phyloP scores from a whole-genome alignment of 768 basidiomycete genomes.

The Tricholoma bakamatsutake region DNA sequence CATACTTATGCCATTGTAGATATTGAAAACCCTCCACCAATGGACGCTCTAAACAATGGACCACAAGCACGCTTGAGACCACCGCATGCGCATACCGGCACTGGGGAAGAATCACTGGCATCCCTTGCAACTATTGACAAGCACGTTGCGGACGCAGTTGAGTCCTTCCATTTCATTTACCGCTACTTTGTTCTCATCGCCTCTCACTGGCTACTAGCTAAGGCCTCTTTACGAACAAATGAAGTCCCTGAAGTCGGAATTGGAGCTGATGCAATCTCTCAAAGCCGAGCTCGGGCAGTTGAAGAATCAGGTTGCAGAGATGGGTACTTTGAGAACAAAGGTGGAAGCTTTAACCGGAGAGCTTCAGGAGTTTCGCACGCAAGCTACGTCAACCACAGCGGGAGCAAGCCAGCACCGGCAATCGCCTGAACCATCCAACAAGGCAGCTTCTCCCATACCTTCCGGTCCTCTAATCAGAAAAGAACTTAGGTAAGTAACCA shows the following conservation, averaged over 20 bases:
- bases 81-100: not conserved
- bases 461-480: not conserved
- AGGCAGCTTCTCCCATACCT: not conserved
- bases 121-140: slow-evolving; percentile 21
- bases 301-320: slow-evolving; percentile 27
- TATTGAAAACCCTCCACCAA: not conserved
- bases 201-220: slow-evolving; percentile 27
- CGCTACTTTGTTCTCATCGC: not conserved
- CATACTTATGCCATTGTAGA: not conserved
- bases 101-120: slow-evolving; percentile 12
- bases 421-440: not conserved
- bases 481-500: slow-evolving; percentile 3
- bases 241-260: slow-evolving; percentile 39
- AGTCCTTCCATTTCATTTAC: not conserved
- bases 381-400: slow-evolving; percentile 15
- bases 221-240: slow-evolving; percentile 49
- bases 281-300: slow-evolving; percentile 29
- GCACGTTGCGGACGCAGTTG: slow-evolving; percentile 30
- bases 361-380: slow-evolving; percentile 23
- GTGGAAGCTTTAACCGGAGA: slow-evolving; percentile 29
- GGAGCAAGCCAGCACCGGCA: slow-evolving; percentile 16
- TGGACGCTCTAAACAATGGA: not conserved
- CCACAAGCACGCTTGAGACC: not conserved
- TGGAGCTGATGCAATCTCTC: slow-evolving; percentile 30
- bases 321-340: slow-evolving; percentile 27